Evolutionary conservation across 1,284 basidiomycete species (phyloP).

Genomic region (Puccinia polysora): DNA sequence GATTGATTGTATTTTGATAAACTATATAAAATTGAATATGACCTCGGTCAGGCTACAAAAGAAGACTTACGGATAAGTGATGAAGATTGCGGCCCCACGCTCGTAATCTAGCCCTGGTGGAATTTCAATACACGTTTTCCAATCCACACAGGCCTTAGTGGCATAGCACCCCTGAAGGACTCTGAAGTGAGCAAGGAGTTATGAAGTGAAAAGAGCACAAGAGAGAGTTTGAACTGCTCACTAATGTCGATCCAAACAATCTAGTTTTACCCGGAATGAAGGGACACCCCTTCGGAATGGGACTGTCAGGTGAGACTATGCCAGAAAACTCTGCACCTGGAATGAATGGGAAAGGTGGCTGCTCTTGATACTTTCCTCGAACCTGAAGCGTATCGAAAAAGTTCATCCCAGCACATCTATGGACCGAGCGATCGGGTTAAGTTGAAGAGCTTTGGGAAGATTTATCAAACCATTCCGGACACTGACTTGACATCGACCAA

Average conservation of each 20-base stretch:
- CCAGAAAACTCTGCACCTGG: conserved; percentile 69
- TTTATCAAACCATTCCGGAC: too few relatives aligned
- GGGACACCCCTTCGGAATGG: conserved; percentile 73
- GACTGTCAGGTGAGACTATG: conserved; percentile 65
- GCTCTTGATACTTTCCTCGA: conserved; percentile 50
- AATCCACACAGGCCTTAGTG: conserved; percentile 58
- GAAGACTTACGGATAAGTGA: conserved; percentile 45
- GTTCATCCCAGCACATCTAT: conserved; percentile 59
- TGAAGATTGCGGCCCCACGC: conserved; percentile 59
- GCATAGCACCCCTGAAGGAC: conserved; percentile 30
- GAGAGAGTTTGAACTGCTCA: conserved; percentile 50
- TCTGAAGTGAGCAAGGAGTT: neutral
- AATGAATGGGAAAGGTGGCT: conserved; percentile 50
- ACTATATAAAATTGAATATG: too few relatives aligned
- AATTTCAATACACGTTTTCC: conserved; percentile 59
- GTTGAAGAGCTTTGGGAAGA: neutral
- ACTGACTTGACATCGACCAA: conserved; percentile 36
- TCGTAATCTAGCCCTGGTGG: conserved; percentile 65
- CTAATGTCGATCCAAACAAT: conserved; percentile 81
- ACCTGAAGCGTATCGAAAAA: conserved; percentile 51
- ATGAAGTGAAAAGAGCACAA: neutral
- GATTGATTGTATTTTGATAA: conserved; percentile 56
- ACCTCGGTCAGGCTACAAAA: conserved; percentile 61
- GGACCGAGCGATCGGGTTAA: conserved; percentile 51
- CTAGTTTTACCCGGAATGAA: conserved; percentile 75